Evolutionary conservation across 768 basidiomycete species (phyloP).

Genomic region (Paxillus involutus): DNA sequence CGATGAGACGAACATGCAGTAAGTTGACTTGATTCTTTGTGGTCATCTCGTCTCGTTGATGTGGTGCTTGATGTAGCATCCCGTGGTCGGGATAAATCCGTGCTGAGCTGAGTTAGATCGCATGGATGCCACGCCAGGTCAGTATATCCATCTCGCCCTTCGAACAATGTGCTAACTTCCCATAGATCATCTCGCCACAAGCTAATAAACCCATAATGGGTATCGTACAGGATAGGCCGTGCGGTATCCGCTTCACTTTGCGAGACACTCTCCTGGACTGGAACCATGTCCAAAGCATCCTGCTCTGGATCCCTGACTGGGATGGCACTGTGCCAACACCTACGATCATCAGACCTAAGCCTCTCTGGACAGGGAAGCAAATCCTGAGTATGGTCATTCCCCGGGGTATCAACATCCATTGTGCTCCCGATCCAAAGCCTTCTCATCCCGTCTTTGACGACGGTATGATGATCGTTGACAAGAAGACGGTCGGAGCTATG

Average conservation of each 20-base stretch:
- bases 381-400: conserved; percentile 91
- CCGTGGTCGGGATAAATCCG: conserved; percentile 98
- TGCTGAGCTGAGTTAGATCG: conserved; percentile 96
- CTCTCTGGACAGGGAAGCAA: conserved; percentile 98
- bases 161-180: background rate
- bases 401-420: conserved; percentile 90
- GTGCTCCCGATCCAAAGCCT: conserved; percentile 76
- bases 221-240: conserved; percentile 98
- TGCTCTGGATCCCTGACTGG: conserved; percentile 98
- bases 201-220: conserved; percentile 99
- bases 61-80: conserved; percentile 51
- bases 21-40: conserved; percentile 37
- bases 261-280: conserved; percentile 96
- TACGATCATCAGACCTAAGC: conserved; percentile 94
- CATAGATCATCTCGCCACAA: conserved; percentile 96
- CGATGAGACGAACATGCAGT: conserved; percentile 99
- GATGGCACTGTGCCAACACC: conserved; percentile 91
- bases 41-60: conserved; percentile 5
- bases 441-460: conserved; percentile 87
- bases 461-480: conserved; percentile 94
- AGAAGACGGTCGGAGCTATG: conserved; percentile 97
- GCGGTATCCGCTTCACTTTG: conserved; percentile 93
- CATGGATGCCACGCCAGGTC: conserved; percentile 97
- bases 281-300: conserved; percentile 94
- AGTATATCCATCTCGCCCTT: conserved; percentile 11